Evolutionary conservation across 1,284 basidiomycete genomes (phyloP).

Genomic region (Fomitopsis pinicola): DNA sequence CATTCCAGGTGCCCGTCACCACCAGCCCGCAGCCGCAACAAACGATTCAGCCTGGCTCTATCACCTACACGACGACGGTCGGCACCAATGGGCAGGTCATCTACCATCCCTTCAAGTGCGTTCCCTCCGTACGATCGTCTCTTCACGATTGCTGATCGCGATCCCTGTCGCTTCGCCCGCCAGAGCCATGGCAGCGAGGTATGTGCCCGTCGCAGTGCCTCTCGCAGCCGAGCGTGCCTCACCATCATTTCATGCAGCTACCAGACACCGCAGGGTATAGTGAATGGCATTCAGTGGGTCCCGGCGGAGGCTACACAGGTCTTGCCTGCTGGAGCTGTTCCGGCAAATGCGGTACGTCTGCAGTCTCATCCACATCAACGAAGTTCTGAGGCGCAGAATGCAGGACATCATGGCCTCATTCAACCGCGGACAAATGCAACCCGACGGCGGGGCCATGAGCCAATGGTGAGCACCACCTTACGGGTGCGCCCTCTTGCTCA

Average conservation of each 20-base stretch:
- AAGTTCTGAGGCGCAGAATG: not conserved
- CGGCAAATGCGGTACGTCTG: conserved; percentile 47
- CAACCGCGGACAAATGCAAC: conserved; percentile 32
- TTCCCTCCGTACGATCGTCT: conserved; percentile 6
- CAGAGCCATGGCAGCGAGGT: conserved; percentile 70
- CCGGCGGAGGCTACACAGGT: conserved; percentile 62
- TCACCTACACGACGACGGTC: conserved; percentile 64
- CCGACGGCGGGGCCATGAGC: conserved; percentile 6
- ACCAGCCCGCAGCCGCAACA: conserved; percentile 13
- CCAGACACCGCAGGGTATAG: conserved; percentile 60
- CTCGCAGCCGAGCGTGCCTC: not conserved
- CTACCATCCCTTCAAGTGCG: conserved; percentile 72
- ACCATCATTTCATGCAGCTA: conserved; percentile 42
- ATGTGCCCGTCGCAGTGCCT: conserved; percentile 14
- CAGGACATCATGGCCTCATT: conserved; percentile 60
- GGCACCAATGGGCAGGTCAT: conserved; percentile 52
- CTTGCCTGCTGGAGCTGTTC: conserved; percentile 52
- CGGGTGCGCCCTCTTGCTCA: not conserved
- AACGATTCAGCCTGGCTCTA: conserved; percentile 50
- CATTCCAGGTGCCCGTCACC: not conserved
- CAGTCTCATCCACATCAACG: not conserved
- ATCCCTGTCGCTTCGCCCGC: not conserved
- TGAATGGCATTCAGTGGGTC: conserved; percentile 73
- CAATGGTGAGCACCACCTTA: conserved; percentile 6
- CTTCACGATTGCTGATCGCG: conserved; percentile 4